Evolutionary conservation across 2,329 filamentous ascomycete genomes (phyloP).

Genomic region (Cadophora luteo-olivacea): DNA sequence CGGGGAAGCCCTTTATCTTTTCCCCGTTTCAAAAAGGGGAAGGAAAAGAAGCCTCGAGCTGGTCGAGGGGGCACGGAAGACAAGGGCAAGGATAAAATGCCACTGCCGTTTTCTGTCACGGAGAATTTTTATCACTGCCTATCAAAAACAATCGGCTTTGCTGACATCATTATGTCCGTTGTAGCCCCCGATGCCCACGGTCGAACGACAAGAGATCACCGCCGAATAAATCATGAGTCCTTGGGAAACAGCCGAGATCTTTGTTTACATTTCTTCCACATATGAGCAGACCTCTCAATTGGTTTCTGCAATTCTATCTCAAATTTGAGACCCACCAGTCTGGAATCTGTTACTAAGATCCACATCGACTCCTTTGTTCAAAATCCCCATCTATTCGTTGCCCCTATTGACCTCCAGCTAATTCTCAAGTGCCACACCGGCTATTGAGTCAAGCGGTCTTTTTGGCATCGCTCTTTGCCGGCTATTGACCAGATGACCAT

Average conservation of each 20-base stretch:
- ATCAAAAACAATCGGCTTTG: neutral
- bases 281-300: neutral
- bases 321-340: neutral
- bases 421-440: neutral
- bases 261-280: neutral
- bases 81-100: neutral
- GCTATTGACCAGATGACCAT: slow-evolving; percentile 17
- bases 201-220: neutral
- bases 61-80: neutral
- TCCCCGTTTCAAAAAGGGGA: slow-evolving; percentile 6
- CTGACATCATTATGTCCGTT: neutral
- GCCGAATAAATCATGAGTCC: too few relatives aligned
- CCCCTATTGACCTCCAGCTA: neutral
- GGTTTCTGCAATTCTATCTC: neutral
- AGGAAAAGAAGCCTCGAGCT: neutral
- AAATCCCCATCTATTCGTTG: neutral
- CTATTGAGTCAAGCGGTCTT: slow-evolving; percentile 12
- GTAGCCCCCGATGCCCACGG: neutral
- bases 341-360: neutral
- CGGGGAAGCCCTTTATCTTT: slow-evolving; percentile 4
- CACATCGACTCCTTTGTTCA: neutral
- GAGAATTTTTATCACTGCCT: neutral
- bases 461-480: slow-evolving; percentile 13
- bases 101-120: neutral
- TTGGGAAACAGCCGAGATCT: neutral